phyloP scores from a whole-genome alignment of 148 eudicot genomes.

The Chenopodium quinoa region DNA sequence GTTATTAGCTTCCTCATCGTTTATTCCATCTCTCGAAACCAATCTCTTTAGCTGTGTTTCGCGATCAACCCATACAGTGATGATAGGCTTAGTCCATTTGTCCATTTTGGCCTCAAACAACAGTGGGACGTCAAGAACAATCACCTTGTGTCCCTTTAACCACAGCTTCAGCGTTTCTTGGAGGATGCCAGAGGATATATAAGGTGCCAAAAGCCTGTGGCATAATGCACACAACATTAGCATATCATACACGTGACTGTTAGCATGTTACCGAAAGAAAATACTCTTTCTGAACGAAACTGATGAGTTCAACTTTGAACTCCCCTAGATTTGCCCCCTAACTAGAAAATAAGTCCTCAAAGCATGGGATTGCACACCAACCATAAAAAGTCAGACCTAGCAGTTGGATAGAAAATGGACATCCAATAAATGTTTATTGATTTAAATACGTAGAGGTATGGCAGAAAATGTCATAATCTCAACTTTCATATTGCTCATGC shows the following conservation, averaged over 20 bases:
- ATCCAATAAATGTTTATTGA: background rate
- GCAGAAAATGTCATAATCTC: background rate
- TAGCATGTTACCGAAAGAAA: background rate
- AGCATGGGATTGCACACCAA: background rate
- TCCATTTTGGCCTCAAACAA: conserved; percentile 91
- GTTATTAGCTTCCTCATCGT: conserved; percentile 66
- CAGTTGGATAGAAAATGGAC: background rate
- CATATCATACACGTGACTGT: background rate
- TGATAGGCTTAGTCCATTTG: conserved; percentile 79
- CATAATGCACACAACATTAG: conserved; percentile 8
- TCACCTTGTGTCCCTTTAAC: conserved; percentile 71
- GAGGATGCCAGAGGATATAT: conserved; percentile 73
- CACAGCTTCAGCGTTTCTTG: conserved; percentile 71
- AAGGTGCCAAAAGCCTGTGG: conserved; percentile 77
- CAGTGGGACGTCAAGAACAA: conserved; percentile 83
- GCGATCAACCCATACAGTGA: conserved; percentile 86
- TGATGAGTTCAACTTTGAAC: background rate
- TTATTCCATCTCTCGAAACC: conserved; percentile 66
- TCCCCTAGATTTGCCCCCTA: background rate
- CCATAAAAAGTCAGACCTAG: background rate
- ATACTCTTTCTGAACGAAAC: background rate
- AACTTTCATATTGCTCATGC: background rate
- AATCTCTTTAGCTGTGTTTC: conserved; percentile 82
- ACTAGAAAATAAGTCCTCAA: background rate
- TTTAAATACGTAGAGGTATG: background rate